Conservation (phyloP, 2,329 filamentous ascomycete genomes). For the Pseudopithomyces chartarum region DNA sequence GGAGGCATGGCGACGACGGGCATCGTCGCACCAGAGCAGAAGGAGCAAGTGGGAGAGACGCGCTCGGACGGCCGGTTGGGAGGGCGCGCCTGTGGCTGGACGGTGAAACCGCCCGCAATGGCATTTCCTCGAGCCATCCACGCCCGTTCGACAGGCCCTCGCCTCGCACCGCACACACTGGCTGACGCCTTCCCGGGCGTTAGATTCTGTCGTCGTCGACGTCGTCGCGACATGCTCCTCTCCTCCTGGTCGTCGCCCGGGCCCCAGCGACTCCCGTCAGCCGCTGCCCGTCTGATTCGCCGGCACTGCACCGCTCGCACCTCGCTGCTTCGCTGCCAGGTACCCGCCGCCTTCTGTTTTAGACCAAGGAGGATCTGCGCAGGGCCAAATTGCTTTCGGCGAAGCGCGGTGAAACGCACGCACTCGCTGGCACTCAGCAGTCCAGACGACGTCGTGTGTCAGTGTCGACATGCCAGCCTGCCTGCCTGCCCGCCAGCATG, state of each 20-base stretch:
- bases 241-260: background rate
- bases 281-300: constrained; percentile 14
- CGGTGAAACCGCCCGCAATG: constrained; percentile 16
- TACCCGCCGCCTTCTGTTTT: constrained; percentile 32
- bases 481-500: no score
- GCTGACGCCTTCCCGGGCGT: background rate
- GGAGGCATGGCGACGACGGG: constrained; percentile 7
- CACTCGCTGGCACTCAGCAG: constrained; percentile 14
- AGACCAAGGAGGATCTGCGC: constrained; percentile 40
- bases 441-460: background rate
- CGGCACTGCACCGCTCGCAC: constrained; percentile 6
- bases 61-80: background rate
- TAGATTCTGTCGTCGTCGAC: background rate
- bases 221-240: background rate
- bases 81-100: constrained; percentile 13
- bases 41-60: constrained; percentile 8
- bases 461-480: background rate
- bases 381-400: constrained; percentile 36
- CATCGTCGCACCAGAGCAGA: constrained; percentile 29
- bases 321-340: constrained; percentile 20
- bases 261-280: constrained; percentile 6
- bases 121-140: background rate
- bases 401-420: constrained; percentile 41
- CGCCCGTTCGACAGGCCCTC: background rate
- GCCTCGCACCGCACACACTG: background rate